Evolutionary conservation across 345 rosid genomes (phyloP), one percentile per base, ranked within the genome.

Genomic region (Physaria fendleri): DNA sequence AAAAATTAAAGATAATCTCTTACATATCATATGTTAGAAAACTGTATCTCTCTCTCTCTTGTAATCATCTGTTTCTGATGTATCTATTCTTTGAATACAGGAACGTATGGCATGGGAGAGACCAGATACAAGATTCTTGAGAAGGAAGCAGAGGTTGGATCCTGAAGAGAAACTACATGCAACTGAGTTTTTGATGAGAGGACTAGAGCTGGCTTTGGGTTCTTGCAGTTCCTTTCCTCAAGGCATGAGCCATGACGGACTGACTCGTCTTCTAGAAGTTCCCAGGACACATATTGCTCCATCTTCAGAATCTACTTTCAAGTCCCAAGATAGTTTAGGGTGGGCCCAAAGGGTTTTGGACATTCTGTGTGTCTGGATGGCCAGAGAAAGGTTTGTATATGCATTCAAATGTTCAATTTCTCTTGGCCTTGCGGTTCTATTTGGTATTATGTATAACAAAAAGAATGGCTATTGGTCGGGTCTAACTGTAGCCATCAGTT

Each of bases 391-490:
- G 39, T 68, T 80, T 75, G 41, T 67, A 2, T 83, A 81, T 53
- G 89, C 87, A 37, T 9, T 71, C 4, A 71, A 63, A 48, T 83
- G 94, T 66, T 83, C 94, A 0, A 15, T 81, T 33, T 76, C 94
- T 35, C 68, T 83, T 7, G 89, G 89, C 62, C 73, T 83, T 1
- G 85, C 89, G 0, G 87, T 83, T 22, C 69, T 83, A 4, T 73
- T 85, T 28, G 94, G 94, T 27, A 45, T 83, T 38, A 37, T 78
- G 25, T 85, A 76, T 59, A 66, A 79, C 58, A 81, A 27, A 41
- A 28, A 76, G 47, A 73, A 81, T 28, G 94, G 85, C n/a, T 78
- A 81, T 33, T 85, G 94, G 94, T 81, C 94, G 13, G 94, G 94
- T 37, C 76, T 85, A 33, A 78, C 83, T 7, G 82, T 79, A 40